These are phyloP conservation scores for Candida tunisiensis DNA, from an alignment of 1,139 yeast species.

Conservation along the genomic window DNA sequence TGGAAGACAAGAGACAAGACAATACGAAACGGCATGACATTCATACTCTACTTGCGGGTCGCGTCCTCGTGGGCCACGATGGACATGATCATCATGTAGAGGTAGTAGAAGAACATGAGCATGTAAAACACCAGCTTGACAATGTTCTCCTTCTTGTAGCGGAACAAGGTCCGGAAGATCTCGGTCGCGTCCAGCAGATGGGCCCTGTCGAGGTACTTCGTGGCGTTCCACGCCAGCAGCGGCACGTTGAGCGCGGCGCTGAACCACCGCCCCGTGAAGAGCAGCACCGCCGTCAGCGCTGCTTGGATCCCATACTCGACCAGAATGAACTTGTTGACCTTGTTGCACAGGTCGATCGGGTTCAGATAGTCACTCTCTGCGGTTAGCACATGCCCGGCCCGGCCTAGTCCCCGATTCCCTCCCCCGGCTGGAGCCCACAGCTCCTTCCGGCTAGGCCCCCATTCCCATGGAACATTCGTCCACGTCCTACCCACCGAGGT, in stretches of 20 bases:
- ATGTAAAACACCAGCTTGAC: constrained; percentile 83
- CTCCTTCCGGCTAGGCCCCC: too few relatives aligned
- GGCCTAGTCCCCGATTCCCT: too few relatives aligned
- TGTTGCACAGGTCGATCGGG: constrained; percentile 92
- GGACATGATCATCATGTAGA: constrained; percentile 94
- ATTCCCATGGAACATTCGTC: constrained; percentile 2
- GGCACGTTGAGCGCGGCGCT: constrained; percentile 79
- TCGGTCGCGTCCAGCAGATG: constrained; percentile 95
- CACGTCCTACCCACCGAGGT: constrained; percentile 35
- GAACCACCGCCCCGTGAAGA: constrained; percentile 88
- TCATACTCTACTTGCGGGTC: too few relatives aligned
- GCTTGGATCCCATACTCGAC: constrained; percentile 89
- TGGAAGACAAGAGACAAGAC: too few relatives aligned
- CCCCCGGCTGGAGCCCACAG: too few relatives aligned
- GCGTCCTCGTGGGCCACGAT: constrained; percentile 46
- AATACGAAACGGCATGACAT: too few relatives aligned
- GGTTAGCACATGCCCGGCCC: too few relatives aligned
- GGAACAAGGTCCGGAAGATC: constrained; percentile 84
- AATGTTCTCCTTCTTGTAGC: constrained; percentile 86
- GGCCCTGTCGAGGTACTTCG: constrained; percentile 52
- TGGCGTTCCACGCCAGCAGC: constrained; percentile 35
- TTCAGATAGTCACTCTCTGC: constrained; percentile 59
- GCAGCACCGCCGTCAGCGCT: constrained; percentile 48
- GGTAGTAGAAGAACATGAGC: constrained; percentile 84
- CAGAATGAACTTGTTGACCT: constrained; percentile 63